Conservation (phyloP, 2,329 filamentous ascomycete genomes). For the Lithohypha guttulata region DNA sequence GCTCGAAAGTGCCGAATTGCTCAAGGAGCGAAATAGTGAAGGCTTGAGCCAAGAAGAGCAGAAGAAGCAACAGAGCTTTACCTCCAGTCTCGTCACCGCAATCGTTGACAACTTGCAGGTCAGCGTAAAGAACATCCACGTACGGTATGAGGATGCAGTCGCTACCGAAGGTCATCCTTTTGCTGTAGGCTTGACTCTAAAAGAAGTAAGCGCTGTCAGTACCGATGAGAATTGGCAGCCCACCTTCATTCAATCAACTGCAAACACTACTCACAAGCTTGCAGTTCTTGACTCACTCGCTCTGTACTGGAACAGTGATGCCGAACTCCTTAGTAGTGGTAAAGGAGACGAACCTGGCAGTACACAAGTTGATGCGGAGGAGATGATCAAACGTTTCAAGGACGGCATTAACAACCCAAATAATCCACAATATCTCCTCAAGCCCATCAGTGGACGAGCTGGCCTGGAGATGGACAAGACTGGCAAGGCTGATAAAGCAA, state of each 20-base stretch:
- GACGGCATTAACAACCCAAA: constrained; percentile 67
- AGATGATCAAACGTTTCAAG: constrained; percentile 67
- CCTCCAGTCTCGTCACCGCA: constrained; percentile 84
- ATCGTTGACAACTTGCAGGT: constrained; percentile 98
- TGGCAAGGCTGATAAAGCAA: constrained; percentile 64
- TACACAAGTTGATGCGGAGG: constrained; percentile 58
- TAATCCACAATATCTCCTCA: constrained; percentile 86
- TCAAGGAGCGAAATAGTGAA: constrained; percentile 86
- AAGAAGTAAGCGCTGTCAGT: constrained; percentile 94
- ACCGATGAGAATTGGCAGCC: constrained; percentile 92
- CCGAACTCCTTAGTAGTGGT: constrained; percentile 69
- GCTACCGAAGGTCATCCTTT: constrained; percentile 93
- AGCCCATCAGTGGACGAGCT: constrained; percentile 87
- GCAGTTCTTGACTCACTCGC: constrained; percentile 81
- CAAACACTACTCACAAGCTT: constrained; percentile 78
- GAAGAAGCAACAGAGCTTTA: constrained; percentile 96
- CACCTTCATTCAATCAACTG: constrained; percentile 85
- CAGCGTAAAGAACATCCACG: constrained; percentile 94
- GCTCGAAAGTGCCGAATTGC: constrained; percentile 85
- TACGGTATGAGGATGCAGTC: constrained; percentile 95
- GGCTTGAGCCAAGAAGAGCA: constrained; percentile 91
- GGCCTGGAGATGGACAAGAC: constrained; percentile 94
- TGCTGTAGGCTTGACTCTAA: constrained; percentile 78
- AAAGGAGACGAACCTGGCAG: constrained; percentile 55
- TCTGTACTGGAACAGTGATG: constrained; percentile 97